Evolutionary conservation across 805 yeast genomes (phyloP).

Genomic region (Candida peoriensis): DNA sequence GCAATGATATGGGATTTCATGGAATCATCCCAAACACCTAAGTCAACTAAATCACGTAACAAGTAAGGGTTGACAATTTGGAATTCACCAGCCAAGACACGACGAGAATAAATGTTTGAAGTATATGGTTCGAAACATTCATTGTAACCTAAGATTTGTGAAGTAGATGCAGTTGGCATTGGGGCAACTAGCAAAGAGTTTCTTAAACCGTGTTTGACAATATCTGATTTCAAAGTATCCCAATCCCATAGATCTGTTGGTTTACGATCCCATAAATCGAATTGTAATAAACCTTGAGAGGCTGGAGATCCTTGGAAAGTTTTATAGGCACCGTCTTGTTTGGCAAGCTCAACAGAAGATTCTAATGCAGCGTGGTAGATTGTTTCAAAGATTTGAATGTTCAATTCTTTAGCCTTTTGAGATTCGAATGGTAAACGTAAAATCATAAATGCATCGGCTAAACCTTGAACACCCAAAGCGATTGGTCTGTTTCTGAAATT

Average conservation of each 20-base stretch:
- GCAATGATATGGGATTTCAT: conserved; percentile 74
- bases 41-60: conserved; percentile 71
- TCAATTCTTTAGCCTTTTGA: conserved; percentile 65
- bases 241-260: conserved; percentile 88
- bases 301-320: conserved; percentile 85
- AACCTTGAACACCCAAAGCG: conserved; percentile 98
- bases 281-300: conserved; percentile 79
- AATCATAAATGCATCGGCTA: conserved; percentile 82
- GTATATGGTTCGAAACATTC: conserved; percentile 97
- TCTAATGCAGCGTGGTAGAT: conserved; percentile 92
- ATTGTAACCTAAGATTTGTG: conserved; percentile 88
- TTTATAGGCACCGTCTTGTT: conserved; percentile 61
- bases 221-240: conserved; percentile 59
- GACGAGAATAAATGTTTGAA: conserved; percentile 83
- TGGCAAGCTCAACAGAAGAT: conserved; percentile 79
- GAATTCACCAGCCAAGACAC: conserved; percentile 90
- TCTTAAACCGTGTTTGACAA: conserved; percentile 65
- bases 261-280: conserved; percentile 76
- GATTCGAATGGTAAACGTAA: conserved; percentile 86
- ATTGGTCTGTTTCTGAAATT: conserved; percentile 86
- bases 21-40: conserved; percentile 78
- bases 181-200: conserved; percentile 89
- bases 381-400: conserved; percentile 88
- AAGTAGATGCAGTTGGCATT: conserved; percentile 98
- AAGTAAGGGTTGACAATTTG: conserved; percentile 88